Base-by-base conservation (phyloP, 1,284 basidiomycete species). In the Ustilago loliicola region DNA sequence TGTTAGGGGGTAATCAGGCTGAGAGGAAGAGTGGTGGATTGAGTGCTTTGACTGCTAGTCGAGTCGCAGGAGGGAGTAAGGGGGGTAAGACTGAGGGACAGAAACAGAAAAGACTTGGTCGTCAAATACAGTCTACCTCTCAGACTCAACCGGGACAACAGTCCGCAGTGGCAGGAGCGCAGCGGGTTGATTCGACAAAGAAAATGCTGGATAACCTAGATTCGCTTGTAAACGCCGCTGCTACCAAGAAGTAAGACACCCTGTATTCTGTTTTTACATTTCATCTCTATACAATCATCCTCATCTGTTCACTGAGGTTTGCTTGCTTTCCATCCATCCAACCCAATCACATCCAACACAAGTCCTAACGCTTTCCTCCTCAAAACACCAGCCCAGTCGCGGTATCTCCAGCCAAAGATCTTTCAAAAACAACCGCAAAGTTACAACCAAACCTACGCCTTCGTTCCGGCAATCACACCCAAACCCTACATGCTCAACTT, bases 161-260 rank as follows among this genome's bases (percentile, higher is more conserved):
- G 29, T n/a, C 47, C 6, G 17, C 42, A 10, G n/a, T 7, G 4
- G 23, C 19, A 34, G 27, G 10, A 19, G 19, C 15, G 29, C 5
- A n/a, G 40, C 34, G 4, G n/a, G 23, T 7, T 7, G 29, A 63
- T 17, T 63, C 65, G 32, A 72, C 67, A 2, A 63, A 60, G 30
- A 66, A 67, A 32, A 74, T 73, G 75, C 48, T 78, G 8, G 67
- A 70, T 30, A 74, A 74, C 54, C 57, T 73, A 21, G 71, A 70
- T n/a, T 36, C 54, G 2, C 54, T 78, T 34, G 64, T 73, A 48
- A 77, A 66, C 21, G 36, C 50, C 42, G 10, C 57, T 19, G 10
- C 57, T 19, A 40, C 32, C 6, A 50, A 45, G 23, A 32, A 30
- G 21, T 38, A 61, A 42, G 21, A 51, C 21, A 23, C 21, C 9